Conservation (phyloP, 176 grass and related monocot genomes). For the Cocos nucifera region DNA sequence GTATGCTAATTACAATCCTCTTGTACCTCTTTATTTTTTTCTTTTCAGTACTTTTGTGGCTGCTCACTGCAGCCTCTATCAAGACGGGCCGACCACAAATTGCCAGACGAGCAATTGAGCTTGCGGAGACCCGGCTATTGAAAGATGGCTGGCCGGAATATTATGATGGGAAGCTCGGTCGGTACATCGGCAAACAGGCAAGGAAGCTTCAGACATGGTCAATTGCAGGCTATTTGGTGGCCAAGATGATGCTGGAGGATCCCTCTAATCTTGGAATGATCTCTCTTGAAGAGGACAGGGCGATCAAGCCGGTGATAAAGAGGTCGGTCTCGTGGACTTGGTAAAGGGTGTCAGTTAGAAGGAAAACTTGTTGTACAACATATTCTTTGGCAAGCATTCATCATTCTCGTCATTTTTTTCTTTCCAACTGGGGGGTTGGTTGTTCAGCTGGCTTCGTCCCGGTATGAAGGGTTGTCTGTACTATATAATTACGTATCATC, state of each 20-base stretch:
- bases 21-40: background rate
- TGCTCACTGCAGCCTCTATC: constrained; percentile 87
- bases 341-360: background rate
- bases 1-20: no score
- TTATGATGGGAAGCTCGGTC: constrained; percentile 74
- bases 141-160: constrained; percentile 91
- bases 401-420: no score
- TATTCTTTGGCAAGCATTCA: no score
- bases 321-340: constrained; percentile 59
- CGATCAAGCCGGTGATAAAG: constrained; percentile 55
- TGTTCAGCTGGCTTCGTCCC: no score
- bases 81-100: constrained; percentile 86
- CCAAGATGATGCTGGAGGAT: constrained; percentile 94
- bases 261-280: constrained; percentile 80
- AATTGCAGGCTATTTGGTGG: constrained; percentile 75
- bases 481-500: no score
- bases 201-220: constrained; percentile 95
- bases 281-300: constrained; percentile 80
- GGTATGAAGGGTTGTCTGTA: no score
- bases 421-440: no score
- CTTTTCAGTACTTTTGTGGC: constrained; percentile 81
- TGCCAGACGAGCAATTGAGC: constrained; percentile 71
- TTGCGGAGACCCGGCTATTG: constrained; percentile 53
- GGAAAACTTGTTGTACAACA: no score
- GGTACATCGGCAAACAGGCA: constrained; percentile 80